Percentiles rank a stretch among this genome's conserved stretches.
phyloP scores from a whole-genome alignment of 305 asterid genomes.

The Solanum hybrid region DNA sequence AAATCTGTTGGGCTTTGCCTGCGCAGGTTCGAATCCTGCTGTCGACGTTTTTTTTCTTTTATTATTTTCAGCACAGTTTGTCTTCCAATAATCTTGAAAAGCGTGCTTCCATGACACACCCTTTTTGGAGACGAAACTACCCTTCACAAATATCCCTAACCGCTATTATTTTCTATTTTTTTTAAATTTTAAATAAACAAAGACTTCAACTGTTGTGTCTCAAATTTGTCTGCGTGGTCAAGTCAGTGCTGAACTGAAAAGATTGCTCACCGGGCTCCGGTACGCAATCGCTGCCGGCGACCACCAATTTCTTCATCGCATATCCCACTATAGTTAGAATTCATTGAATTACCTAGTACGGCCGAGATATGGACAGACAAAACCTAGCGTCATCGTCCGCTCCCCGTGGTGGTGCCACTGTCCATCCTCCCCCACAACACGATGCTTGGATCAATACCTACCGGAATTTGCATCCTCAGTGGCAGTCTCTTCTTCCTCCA shows the following conservation, averaged over 20 bases:
- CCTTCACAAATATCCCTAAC: neutral
- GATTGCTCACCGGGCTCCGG: neutral
- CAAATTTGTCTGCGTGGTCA: neutral
- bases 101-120: neutral
- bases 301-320: neutral
- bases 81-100: neutral
- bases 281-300: neutral
- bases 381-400: slow-evolving; percentile 66
- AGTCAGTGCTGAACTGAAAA: neutral
- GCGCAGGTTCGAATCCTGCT: slow-evolving; percentile 99
- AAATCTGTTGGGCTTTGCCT: slow-evolving; percentile 99
- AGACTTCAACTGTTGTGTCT: neutral
- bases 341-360: neutral
- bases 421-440: slow-evolving; percentile 50
- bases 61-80: neutral
- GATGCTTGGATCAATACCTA: slow-evolving; percentile 63
- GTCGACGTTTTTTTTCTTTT: slow-evolving; percentile 48
- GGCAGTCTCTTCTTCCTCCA: slow-evolving; percentile 40
- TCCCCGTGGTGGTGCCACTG: slow-evolving; percentile 8
- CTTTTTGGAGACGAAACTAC: neutral
- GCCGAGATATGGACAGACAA: slow-evolving; percentile 43
- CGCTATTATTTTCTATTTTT: neutral
- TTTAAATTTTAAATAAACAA: no score
- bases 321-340: neutral
- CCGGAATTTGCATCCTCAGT: slow-evolving; percentile 44